Conservation (phyloP, 352 stramenopile species). For the Phytopythium montanum region DNA sequence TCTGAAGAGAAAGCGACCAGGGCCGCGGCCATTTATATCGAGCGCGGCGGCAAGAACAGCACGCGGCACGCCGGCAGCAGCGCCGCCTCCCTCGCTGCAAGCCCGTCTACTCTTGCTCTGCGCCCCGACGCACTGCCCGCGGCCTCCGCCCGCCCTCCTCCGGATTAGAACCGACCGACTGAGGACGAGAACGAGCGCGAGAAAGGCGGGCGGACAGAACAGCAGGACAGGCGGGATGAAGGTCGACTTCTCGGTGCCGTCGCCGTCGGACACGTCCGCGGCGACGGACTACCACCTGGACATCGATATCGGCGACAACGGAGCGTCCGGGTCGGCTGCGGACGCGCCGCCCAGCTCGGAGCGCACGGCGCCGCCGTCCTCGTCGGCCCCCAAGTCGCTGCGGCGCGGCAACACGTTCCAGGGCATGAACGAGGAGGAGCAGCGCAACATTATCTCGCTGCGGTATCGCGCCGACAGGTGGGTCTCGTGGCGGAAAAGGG, state of each 20-base stretch:
- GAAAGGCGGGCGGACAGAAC: too few relatives aligned
- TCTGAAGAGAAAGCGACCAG: neutral
- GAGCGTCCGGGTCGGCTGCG: too few relatives aligned
- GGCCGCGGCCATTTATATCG: constrained; percentile 3
- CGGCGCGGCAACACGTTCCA: constrained; percentile 75
- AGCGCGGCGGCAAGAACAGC: neutral
- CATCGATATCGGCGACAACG: constrained; percentile 32
- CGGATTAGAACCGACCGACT: too few relatives aligned
- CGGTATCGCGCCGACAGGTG: constrained; percentile 76
- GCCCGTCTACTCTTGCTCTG: too few relatives aligned
- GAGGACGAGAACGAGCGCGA: too few relatives aligned
- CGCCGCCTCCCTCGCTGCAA: too few relatives aligned
- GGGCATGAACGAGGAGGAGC: constrained; percentile 61
- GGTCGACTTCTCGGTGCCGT: constrained; percentile 72
- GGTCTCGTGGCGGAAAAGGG: neutral
- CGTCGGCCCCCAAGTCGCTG: constrained; percentile 28
- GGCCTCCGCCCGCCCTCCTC: too few relatives aligned
- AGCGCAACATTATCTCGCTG: constrained; percentile 85
- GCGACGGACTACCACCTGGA: constrained; percentile 55
- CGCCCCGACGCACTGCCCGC: too few relatives aligned
- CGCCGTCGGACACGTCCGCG: constrained; percentile 42
- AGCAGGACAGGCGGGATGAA: constrained; percentile 25
- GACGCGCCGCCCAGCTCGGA: neutral
- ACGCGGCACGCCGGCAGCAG: neutral
- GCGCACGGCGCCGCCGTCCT: neutral